A percentile compares a stretch with the other conserved stretches of the same genome.
These are phyloP conservation scores for Fusarium abutilonis DNA, from an alignment of 2,329 filamentous ascomycete genomes.

Conservation along the genomic window DNA sequence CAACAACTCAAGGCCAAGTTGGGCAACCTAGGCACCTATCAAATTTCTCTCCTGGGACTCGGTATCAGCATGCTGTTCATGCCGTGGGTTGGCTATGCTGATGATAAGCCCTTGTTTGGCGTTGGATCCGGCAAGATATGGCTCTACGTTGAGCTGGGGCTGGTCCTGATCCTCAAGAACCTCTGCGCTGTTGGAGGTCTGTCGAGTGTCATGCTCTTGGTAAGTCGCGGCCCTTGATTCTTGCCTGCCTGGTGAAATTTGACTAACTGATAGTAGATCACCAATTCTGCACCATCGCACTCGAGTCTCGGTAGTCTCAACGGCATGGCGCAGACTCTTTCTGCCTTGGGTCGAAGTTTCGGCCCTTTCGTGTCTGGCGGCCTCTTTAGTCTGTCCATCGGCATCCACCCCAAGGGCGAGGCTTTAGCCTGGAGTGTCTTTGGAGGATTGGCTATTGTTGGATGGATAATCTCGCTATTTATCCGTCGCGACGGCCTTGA, in stretches of 20 bases:
- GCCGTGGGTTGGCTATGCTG: slow-evolving; percentile 86
- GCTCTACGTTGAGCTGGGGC: slow-evolving; percentile 83
- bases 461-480: slow-evolving; percentile 81
- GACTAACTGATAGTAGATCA: slow-evolving; percentile 68
- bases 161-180: slow-evolving; percentile 86
- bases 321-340: slow-evolving; percentile 92
- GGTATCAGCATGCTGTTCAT: slow-evolving; percentile 85
- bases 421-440: slow-evolving; percentile 88
- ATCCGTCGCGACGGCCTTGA: slow-evolving; percentile 73
- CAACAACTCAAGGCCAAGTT: slow-evolving; percentile 79
- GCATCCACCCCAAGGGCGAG: slow-evolving; percentile 82
- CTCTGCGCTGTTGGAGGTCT: slow-evolving; percentile 89
- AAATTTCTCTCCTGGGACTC: slow-evolving; percentile 80
- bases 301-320: slow-evolving; percentile 90
- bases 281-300: slow-evolving; percentile 88
- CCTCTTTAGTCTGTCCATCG: slow-evolving; percentile 81
- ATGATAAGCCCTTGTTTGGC: slow-evolving; percentile 65
- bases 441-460: slow-evolving; percentile 81
- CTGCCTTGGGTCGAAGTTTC: slow-evolving; percentile 85
- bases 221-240: slow-evolving; percentile 55
- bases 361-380: slow-evolving; percentile 90
- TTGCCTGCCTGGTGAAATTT: background rate
- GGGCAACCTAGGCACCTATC: slow-evolving; percentile 88
- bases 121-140: slow-evolving; percentile 71
- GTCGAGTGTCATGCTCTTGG: slow-evolving; percentile 87